phyloP scores from a whole-genome alignment of 2,329 filamentous ascomycete species.

The Pestalotiopsis sp. region DNA sequence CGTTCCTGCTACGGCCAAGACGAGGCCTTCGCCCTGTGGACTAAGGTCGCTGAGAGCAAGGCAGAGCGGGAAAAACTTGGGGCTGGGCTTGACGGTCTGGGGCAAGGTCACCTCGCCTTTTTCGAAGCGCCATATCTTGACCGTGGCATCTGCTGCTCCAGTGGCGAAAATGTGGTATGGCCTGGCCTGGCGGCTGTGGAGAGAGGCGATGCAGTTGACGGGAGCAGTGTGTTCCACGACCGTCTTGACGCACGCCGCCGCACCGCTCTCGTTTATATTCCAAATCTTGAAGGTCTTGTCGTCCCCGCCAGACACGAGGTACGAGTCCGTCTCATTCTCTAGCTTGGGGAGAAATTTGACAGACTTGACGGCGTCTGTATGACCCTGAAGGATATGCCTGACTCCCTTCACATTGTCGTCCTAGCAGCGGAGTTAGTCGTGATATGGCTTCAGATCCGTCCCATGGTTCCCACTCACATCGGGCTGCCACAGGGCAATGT shows the following conservation, averaged over 20 bases:
- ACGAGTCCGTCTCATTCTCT: constrained; percentile 45
- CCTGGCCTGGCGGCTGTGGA: constrained; percentile 28
- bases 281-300: constrained; percentile 80
- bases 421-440: constrained; percentile 28
- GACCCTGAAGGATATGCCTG: constrained; percentile 68
- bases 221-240: constrained; percentile 71
- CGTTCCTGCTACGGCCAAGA: constrained; percentile 87
- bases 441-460: background rate
- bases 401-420: constrained; percentile 56
- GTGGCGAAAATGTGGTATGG: constrained; percentile 61
- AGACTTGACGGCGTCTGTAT: constrained; percentile 79
- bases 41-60: constrained; percentile 68
- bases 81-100: constrained; percentile 72
- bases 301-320: constrained; percentile 78
- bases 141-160: constrained; percentile 77
- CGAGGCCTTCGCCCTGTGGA: constrained; percentile 50
- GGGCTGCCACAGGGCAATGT: constrained; percentile 87
- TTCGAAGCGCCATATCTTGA: constrained; percentile 69
- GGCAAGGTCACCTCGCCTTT: constrained; percentile 52
- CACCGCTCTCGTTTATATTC: constrained; percentile 40
- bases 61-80: constrained; percentile 80
- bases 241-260: constrained; percentile 51
- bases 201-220: constrained; percentile 67
- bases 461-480: constrained; percentile 52
- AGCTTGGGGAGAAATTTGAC: constrained; percentile 71